phyloP scores from a whole-genome alignment of 441 rosid genomes.

The Cnidoscolus chayamansa region DNA sequence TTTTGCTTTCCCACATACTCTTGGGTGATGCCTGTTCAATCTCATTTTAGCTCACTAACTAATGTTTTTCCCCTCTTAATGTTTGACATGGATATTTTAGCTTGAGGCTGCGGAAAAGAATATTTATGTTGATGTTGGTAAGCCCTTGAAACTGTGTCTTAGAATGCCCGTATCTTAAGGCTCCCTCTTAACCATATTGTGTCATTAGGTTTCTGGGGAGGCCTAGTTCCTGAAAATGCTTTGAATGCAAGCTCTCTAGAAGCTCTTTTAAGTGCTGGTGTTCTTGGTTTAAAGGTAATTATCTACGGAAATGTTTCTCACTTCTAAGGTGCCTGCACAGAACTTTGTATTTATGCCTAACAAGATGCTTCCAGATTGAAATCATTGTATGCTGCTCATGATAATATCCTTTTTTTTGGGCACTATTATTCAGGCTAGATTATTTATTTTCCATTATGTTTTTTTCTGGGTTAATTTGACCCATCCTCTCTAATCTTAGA shows the following conservation, averaged over 20 bases:
- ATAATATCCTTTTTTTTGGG: constrained; percentile 13
- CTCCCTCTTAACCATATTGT: constrained; percentile 20
- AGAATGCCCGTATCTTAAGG: constrained; percentile 20
- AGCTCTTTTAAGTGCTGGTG: constrained; percentile 81
- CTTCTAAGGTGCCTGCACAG: constrained; percentile 21
- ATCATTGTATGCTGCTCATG: neutral
- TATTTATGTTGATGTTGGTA: constrained; percentile 86
- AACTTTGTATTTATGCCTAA: neutral
- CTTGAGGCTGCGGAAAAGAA: constrained; percentile 68
- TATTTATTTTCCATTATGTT: neutral
- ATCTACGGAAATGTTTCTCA: constrained; percentile 10
- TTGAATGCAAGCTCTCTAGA: constrained; percentile 57
- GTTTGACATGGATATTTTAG: constrained; percentile 35
- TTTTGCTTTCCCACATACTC: neutral
- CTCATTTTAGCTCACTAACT: constrained; percentile 33
- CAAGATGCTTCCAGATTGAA: constrained; percentile 10
- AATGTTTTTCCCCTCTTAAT: neutral
- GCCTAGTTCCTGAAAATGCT: constrained; percentile 93
- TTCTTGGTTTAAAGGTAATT: constrained; percentile 85
- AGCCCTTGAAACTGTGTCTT: constrained; percentile 28
- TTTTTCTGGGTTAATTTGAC: too few relatives aligned
- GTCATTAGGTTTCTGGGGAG: constrained; percentile 93
- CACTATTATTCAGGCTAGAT: neutral
- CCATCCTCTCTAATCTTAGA: too few relatives aligned
- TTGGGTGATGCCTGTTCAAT: neutral